Base-by-base conservation (phyloP, 805 yeast genomes). In the Kluyveromyces wickerhamii region DNA sequence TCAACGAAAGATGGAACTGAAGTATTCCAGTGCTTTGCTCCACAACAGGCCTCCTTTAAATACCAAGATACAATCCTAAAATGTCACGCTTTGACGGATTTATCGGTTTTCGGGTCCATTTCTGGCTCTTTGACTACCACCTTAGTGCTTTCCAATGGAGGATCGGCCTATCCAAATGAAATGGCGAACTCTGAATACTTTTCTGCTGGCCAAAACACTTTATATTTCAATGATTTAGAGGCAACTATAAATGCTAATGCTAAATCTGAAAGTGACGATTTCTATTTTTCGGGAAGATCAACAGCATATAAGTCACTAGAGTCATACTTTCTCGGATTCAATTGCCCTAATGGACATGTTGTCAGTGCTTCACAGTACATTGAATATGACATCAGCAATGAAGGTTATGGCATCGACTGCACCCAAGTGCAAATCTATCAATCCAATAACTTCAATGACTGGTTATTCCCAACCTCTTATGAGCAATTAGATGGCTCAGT, bases 141-240 rank as follows among this genome's bases (percentile, higher is more conserved):
- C 7, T 44, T 60, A 3, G 48, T 49, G 30, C 61, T 62, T 30
- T 52, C 51, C 34, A 53, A 41, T 38, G 69, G 67, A 43, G 66
- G 60, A 21, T 51, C 60, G 17, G 30, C 48, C 3, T 39, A 51
- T 34, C 31, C 48, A 14, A 49, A 41, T 29, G 66, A 61, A 32
- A 30, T 62, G 27, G 46, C 39, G n/a, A 58, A 54, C 29, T 60
- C 67, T 11, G 41, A 47, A 3, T 32, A 35, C 17, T 57, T 53
- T 33, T 26, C 32, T 13, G 42, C 48, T 21, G 67, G 67, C 21
- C 34, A 41, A 7, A 54, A 50, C 35, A 37, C 42, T 1, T 38
- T 62, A 12, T 42, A 49, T 11, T 52, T 59, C 39, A 48, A 46
- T 29, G 42, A 39, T 23, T 33, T 40, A 4, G 39, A 49, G 15